A percentile compares a stretch with the other conserved stretches of the same genome.
These are phyloP conservation scores for Irpex sp. DNA, from an alignment of 1,284 basidiomycete genomes.

Conservation along the genomic window DNA sequence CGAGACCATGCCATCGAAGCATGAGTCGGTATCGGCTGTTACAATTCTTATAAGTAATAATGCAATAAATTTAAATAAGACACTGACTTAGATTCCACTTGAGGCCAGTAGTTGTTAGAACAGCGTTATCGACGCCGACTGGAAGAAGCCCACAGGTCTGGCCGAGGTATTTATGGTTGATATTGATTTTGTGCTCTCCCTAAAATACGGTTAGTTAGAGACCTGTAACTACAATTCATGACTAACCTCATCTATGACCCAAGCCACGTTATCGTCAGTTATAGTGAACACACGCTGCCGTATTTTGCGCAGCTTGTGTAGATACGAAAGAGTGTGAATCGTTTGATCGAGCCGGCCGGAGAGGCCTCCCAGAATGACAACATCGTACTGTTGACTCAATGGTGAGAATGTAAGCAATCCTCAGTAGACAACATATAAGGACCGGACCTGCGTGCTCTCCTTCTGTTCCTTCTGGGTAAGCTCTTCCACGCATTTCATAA, in stretches of 20 bases:
- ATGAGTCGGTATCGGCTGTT: conserved; percentile 57
- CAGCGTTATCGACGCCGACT: conserved; percentile 72
- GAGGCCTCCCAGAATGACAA: conserved; percentile 85
- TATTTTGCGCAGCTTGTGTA: conserved; percentile 74
- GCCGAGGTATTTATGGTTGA: conserved; percentile 73
- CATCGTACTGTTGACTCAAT: conserved; percentile 42
- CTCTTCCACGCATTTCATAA: conserved; percentile 84
- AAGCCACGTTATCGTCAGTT: conserved; percentile 84
- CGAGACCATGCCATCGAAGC: conserved; percentile 78
- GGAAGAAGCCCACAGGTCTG: conserved; percentile 92
- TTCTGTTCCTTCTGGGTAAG: conserved; percentile 50
- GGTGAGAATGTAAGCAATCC: neutral
- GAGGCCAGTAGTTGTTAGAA: conserved; percentile 78
- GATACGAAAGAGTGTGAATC: conserved; percentile 79
- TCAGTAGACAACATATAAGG: neutral
- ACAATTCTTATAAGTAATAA: neutral
- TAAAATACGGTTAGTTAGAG: conserved; percentile 24
- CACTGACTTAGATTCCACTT: conserved; percentile 84
- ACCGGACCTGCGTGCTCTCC: conserved; percentile 32
- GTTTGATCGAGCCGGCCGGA: conserved; percentile 93
- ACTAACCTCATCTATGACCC: conserved; percentile 78
- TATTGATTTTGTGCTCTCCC: conserved; percentile 75
- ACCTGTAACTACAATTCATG: neutral
- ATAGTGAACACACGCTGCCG: conserved; percentile 68
- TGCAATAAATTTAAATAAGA: neutral